Conservation (phyloP, 1,139 yeast species). For the Debaryomyces fabryi region DNA sequence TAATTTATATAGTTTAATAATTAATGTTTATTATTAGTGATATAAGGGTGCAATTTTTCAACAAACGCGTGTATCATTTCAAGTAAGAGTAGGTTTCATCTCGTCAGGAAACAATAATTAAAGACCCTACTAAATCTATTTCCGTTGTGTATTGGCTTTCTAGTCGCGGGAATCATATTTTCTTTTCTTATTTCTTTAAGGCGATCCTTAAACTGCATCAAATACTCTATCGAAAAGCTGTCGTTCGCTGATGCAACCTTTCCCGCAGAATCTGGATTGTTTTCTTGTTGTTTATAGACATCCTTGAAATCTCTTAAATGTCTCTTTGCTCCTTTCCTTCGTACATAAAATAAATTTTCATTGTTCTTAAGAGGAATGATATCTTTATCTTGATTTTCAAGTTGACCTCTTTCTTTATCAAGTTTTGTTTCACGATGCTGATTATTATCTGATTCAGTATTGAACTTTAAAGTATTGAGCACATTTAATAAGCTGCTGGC, state of each 20-base stretch:
- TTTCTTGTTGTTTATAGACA: neutral
- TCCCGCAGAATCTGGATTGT: neutral
- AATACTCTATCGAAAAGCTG: neutral
- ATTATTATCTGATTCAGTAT: neutral
- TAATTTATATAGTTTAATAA: neutral
- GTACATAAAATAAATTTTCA: neutral
- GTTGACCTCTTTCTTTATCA: neutral
- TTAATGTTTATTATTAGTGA: neutral
- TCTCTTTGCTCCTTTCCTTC: neutral
- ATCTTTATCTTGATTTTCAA: neutral
- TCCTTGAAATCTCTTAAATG: neutral
- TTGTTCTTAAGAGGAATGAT: neutral
- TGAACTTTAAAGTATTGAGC: conserved; percentile 1
- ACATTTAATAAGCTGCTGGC: conserved; percentile 2
- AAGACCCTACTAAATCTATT: conserved; percentile 7
- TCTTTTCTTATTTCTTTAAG: conserved; percentile 5
- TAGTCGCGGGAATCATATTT: neutral
- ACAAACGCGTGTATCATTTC: neutral
- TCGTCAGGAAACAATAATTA: conserved; percentile 5
- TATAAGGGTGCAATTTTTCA: neutral
- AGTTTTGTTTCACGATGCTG: neutral
- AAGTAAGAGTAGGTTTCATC: neutral
- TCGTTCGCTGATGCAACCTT: neutral
- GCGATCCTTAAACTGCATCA: neutral
- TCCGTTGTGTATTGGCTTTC: neutral